Conservation (phyloP, 495 filamentous ascomycete species). For the Trichoderma reesei region DNA sequence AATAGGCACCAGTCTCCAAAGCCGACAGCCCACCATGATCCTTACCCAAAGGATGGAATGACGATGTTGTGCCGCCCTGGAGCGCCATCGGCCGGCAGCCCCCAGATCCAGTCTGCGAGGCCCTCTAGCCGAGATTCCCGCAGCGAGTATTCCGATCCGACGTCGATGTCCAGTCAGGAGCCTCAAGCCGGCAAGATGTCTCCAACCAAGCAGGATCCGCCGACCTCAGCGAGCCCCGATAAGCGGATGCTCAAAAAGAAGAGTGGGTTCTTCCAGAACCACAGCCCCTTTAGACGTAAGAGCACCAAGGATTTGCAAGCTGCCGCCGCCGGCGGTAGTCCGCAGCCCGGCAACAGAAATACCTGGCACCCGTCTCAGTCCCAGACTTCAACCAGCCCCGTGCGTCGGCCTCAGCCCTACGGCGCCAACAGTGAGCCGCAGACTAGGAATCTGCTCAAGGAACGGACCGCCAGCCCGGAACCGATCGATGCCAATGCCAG, state of each 20-base stretch:
- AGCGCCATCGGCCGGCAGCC: conserved; percentile 75
- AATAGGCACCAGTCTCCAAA: conserved; percentile 45
- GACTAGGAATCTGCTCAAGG: conserved; percentile 27
- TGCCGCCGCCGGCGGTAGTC: not conserved
- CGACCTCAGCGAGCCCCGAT: conserved; percentile 33
- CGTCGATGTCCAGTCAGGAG: conserved; percentile 80
- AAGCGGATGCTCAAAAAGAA: conserved; percentile 68
- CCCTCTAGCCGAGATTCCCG: conserved; percentile 83
- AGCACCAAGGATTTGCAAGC: conserved; percentile 65
- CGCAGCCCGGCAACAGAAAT: conserved; percentile 41
- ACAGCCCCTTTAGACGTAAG: conserved; percentile 91
- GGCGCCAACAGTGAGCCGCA: conserved; percentile 8
- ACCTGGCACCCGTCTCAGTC: conserved; percentile 43
- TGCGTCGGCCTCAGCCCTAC: conserved; percentile 22
- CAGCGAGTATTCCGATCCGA: conserved; percentile 85
- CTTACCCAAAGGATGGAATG: conserved; percentile 95
- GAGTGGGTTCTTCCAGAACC: conserved; percentile 86
- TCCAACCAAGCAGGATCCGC: conserved; percentile 48
- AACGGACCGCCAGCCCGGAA: conserved; percentile 55
- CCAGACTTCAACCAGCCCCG: conserved; percentile 14
- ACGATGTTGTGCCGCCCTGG: conserved; percentile 93
- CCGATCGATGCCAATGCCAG: conserved; percentile 88
- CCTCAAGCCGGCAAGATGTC: conserved; percentile 56
- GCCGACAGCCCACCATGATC: conserved; percentile 72
- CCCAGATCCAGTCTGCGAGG: conserved; percentile 52